These are phyloP conservation scores for Pythium chondricola DNA, from an alignment of 352 stramenopile species.

Conservation along the genomic window DNA sequence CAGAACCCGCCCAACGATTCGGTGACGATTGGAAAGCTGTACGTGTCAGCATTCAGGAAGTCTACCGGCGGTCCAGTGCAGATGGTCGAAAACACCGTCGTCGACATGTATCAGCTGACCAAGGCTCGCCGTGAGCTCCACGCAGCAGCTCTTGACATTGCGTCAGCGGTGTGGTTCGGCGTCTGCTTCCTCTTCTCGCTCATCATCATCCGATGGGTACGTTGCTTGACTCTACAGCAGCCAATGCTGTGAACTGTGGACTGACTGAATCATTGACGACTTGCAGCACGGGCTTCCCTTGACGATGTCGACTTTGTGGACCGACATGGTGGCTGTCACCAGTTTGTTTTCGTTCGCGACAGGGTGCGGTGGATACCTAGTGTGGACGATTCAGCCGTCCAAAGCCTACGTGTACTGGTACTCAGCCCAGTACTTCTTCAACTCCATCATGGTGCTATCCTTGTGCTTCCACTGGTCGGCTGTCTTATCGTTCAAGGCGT, in stretches of 20 bases:
- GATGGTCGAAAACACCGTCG: constrained; percentile 49
- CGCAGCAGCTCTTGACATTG: constrained; percentile 58
- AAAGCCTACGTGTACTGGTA: constrained; percentile 84
- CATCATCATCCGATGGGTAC: constrained; percentile 75
- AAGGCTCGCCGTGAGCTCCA: constrained; percentile 47
- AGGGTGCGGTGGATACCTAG: constrained; percentile 64
- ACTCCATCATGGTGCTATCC: constrained; percentile 81
- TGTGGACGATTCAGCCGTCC: constrained; percentile 82
- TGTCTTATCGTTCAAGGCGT: constrained; percentile 80
- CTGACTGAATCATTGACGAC: not conserved
- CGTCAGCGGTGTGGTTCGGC: constrained; percentile 66
- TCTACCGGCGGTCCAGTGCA: constrained; percentile 22
- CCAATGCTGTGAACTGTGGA: not conserved
- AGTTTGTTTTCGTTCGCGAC: constrained; percentile 79
- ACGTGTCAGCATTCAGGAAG: constrained; percentile 58
- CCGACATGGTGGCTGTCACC: constrained; percentile 79
- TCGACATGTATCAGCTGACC: constrained; percentile 19
- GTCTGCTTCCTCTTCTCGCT: constrained; percentile 76
- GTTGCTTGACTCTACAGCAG: constrained; percentile 2
- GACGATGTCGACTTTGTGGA: constrained; percentile 80
- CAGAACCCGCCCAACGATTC: constrained; percentile 58
- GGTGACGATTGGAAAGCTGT: constrained; percentile 52
- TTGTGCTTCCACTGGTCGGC: constrained; percentile 84
- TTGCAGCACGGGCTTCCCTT: constrained; percentile 64
- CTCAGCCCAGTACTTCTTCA: constrained; percentile 85